Base-by-base conservation (phyloP, 75 land plant genomes). In the Cunninghamia lanceolata region DNA sequence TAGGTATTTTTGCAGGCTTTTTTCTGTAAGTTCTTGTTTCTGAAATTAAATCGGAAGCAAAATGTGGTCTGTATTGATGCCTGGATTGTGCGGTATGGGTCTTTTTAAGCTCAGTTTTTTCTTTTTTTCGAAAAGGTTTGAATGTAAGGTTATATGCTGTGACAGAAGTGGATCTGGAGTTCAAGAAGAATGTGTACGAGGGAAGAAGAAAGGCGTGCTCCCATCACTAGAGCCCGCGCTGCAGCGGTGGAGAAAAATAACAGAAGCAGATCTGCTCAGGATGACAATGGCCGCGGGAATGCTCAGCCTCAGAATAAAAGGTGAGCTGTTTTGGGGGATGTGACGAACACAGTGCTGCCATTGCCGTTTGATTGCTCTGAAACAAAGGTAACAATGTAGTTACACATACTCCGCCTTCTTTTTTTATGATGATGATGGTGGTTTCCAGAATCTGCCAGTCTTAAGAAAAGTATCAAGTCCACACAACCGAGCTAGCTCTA, bases 281-380 rank as follows among this genome's bases (percentile, higher is more conserved):
- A 73, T 34, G 36, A 32, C 16, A 73, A 73, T 73, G 75, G 35
- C 14, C 30, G 21, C 14, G 36, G 34, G 36, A 73, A 34, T 34
- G 38, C 46, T 82, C 14, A 28, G 11, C 40, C 83, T 38, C 40
- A 28, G 15, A 21, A 28, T 40, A 82, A 82, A 34, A 82, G 35
- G 21, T 46, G 83, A 28, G 83, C 83, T 3, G 83, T 82, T n/a
- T 38, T 82, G 28, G 83, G 83, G 14, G 83, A 82, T n/a, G 83
- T 82, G 30, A 82, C 83, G 43, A 82, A 82, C 40, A 38, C 16
- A 2, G 75, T 73, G 68, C n/a, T 63, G 30, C 5, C 68, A 63
- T 28, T 6, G 68, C 68, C 68, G 1, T 9, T 28, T 5, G 68
- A 63, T 63, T 63, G n/a, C 68, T 25, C 30, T 25, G 9, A 25